phyloP scores from a whole-genome alignment of 2,329 filamentous ascomycete species.

The Aureobasidium uvarum region DNA sequence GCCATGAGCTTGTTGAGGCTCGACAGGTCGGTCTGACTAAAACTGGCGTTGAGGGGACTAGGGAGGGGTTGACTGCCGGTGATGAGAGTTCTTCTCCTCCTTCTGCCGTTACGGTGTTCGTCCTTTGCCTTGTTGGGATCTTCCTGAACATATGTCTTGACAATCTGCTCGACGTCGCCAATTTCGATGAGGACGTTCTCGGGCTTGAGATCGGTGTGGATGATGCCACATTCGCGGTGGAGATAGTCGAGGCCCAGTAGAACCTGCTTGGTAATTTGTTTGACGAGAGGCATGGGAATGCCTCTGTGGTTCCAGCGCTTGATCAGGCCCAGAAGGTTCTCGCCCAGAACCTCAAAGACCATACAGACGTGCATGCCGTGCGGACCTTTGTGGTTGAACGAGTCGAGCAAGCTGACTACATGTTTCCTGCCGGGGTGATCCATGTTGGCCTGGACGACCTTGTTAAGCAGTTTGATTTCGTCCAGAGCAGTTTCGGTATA shows the following conservation, averaged over 20 bases:
- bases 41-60: constrained; percentile 88
- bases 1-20: constrained; percentile 84
- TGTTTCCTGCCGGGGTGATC: constrained; percentile 91
- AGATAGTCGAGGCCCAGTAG: constrained; percentile 93
- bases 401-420: constrained; percentile 93
- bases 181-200: constrained; percentile 99
- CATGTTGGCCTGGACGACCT: constrained; percentile 93
- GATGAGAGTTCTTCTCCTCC: constrained; percentile 88
- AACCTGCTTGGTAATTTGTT: constrained; percentile 98
- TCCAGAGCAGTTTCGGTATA: constrained; percentile 99
- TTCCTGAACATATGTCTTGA: constrained; percentile 90
- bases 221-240: constrained; percentile 97
- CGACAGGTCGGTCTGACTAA: constrained; percentile 71
- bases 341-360: constrained; percentile 97
- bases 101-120: constrained; percentile 85
- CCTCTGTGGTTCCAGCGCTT: constrained; percentile 98
- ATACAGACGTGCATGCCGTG: constrained; percentile 98
- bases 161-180: constrained; percentile 97
- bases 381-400: constrained; percentile 95
- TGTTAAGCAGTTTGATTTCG: constrained; percentile 97
- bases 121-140: constrained; percentile 70
- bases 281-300: constrained; percentile 93
- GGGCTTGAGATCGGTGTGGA: constrained; percentile 95
- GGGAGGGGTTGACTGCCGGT: constrained; percentile 95
- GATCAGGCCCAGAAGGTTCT: constrained; percentile 92